Evolutionary conservation across 2,329 filamentous ascomycete genomes (phyloP).

Genomic region (Pseudodiploospora longispora): DNA sequence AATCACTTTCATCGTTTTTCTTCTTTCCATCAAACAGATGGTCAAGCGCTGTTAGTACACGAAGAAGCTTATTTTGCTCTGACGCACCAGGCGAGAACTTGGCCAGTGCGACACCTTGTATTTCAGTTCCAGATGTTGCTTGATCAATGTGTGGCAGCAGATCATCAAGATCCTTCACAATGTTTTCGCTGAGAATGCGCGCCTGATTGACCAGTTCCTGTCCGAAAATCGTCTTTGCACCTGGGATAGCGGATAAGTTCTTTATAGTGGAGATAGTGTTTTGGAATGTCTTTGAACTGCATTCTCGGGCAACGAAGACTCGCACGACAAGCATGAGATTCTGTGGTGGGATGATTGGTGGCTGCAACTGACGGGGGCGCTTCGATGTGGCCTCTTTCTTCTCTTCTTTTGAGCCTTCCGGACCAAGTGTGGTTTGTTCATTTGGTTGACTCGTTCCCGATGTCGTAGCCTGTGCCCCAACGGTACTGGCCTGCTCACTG

Average conservation of each 20-base stretch:
- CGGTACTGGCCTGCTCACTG: conserved; percentile 13
- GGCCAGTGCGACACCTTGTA: conserved; percentile 85
- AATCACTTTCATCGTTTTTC: conserved; percentile 41
- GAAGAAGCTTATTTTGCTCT: conserved; percentile 90
- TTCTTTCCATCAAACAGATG: conserved; percentile 86
- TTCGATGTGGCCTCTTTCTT: conserved; percentile 36
- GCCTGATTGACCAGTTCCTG: conserved; percentile 85
- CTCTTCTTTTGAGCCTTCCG: conserved; percentile 19
- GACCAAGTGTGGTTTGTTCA: conserved; percentile 17
- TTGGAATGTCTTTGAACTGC: conserved; percentile 94
- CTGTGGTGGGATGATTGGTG: conserved; percentile 77
- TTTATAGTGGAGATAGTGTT: conserved; percentile 98
- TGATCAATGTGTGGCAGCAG: conserved; percentile 79
- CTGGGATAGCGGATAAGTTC: conserved; percentile 87
- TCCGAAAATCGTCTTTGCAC: conserved; percentile 85
- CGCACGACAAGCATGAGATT: conserved; percentile 93
- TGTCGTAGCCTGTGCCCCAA: conserved; percentile 10
- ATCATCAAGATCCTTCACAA: conserved; percentile 75
- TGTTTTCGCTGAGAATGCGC: conserved; percentile 73
- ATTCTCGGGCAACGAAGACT: conserved; percentile 92
- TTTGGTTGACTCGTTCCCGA: conserved; percentile 19
- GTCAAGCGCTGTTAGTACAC: conserved; percentile 87
- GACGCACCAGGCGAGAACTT: conserved; percentile 96
- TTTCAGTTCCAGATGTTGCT: conserved; percentile 83
- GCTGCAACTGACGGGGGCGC: conserved; percentile 56